Percentiles rank a stretch among this genome's conserved stretches.
These are phyloP conservation scores for Asclepias syriaca DNA, from an alignment of 257 asterid species.

Conservation along the genomic window DNA sequence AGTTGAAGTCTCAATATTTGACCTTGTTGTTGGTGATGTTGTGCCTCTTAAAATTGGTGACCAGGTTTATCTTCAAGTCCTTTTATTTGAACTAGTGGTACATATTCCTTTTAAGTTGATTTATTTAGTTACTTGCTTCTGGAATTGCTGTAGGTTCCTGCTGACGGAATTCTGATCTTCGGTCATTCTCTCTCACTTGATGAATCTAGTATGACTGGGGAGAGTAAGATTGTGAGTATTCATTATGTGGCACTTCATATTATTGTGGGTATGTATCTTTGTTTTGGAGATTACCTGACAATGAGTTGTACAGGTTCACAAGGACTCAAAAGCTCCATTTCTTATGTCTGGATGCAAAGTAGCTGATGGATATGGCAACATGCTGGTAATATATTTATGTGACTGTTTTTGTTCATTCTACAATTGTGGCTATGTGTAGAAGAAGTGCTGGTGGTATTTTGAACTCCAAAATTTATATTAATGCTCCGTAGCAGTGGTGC, in stretches of 20 bases:
- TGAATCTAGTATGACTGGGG: constrained; percentile 99
- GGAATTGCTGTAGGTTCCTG: constrained; percentile 61
- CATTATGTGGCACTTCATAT: constrained; percentile 8
- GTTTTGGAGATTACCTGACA: constrained; percentile 15
- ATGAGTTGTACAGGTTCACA: constrained; percentile 53
- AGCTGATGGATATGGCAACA: constrained; percentile 93
- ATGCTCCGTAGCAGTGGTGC: background rate
- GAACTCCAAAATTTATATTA: background rate
- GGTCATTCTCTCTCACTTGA: constrained; percentile 88
- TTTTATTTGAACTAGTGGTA: background rate
- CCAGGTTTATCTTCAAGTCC: constrained; percentile 48
- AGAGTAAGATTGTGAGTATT: constrained; percentile 81
- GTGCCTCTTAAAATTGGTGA: constrained; percentile 96
- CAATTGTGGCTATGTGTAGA: background rate
- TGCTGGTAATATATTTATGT: constrained; percentile 56
- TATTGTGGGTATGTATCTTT: constrained; percentile 1
- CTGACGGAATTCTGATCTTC: constrained; percentile 74
- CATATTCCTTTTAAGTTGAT: background rate
- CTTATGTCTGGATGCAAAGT: constrained; percentile 97
- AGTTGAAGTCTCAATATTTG: constrained; percentile 73
- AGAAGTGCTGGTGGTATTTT: background rate
- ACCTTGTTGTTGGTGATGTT: constrained; percentile 85
- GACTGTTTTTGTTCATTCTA: background rate
- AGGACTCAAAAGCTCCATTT: constrained; percentile 77
- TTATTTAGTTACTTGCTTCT: constrained; percentile 20